Percentiles rank a stretch among this genome's conserved stretches.
Evolutionary conservation across 257 asterid genomes (phyloP).

Genomic region (Apocynum venetum): DNA sequence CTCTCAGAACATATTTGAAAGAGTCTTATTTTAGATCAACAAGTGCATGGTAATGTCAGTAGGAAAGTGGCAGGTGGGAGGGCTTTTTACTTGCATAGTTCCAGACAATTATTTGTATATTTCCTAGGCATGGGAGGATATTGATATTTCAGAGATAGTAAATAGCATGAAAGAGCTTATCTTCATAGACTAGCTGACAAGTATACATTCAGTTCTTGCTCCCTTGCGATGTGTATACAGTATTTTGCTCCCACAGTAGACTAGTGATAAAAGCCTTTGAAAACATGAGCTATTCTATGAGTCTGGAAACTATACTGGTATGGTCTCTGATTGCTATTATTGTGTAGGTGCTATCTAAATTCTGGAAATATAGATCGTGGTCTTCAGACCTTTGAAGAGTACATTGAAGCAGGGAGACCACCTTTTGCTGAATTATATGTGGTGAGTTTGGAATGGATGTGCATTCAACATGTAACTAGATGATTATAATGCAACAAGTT

Average conservation of each 20-base stretch:
- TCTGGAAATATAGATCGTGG: conserved; percentile 76
- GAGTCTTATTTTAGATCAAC: too few species aligned
- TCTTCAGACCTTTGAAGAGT: conserved; percentile 60
- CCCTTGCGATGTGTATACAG: neutral
- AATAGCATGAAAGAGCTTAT: neutral
- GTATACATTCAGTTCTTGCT: neutral
- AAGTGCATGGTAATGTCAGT: too few species aligned
- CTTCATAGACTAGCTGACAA: neutral
- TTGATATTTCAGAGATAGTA: neutral
- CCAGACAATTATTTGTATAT: neutral
- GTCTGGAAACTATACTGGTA: neutral
- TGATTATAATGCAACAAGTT: neutral
- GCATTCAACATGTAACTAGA: neutral
- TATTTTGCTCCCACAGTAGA: neutral
- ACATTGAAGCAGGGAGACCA: conserved; percentile 52
- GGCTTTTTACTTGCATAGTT: neutral
- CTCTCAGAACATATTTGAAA: too few species aligned
- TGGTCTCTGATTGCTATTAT: neutral
- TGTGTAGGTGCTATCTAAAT: conserved; percentile 71
- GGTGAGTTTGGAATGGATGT: conserved; percentile 46
- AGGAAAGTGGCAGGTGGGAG: too few species aligned
- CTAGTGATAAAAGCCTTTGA: neutral
- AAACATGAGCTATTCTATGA: neutral
- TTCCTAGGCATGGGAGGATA: too few species aligned
- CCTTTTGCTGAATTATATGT: conserved; percentile 56